Conservation (phyloP, 257 asterid genomes). For the Plantago ovata region DNA sequence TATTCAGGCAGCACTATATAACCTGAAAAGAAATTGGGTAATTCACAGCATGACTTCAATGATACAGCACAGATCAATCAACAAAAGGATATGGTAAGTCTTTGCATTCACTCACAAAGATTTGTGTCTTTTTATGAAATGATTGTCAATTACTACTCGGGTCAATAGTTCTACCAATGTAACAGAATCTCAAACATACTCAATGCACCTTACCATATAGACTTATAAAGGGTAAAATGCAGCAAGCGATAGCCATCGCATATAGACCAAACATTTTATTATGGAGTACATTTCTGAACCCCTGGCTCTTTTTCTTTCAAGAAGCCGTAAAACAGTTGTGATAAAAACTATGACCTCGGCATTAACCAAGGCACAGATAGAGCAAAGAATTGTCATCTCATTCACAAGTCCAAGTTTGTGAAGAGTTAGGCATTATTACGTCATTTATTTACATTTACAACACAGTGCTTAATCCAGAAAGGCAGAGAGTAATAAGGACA, state of each 20-base stretch:
- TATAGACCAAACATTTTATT: no score
- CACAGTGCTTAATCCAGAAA: constrained; percentile 19
- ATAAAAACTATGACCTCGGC: not conserved
- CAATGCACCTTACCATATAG: constrained; percentile 15
- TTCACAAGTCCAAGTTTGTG: not conserved
- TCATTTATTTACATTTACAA: not conserved
- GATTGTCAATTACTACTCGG: constrained; percentile 2
- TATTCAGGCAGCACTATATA: not conserved
- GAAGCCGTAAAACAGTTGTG: no score
- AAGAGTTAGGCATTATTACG: not conserved
- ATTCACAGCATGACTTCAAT: constrained; percentile 1
- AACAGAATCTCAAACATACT: constrained; percentile 15
- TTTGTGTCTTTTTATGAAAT: constrained; percentile 1
- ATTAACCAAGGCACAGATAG: not conserved
- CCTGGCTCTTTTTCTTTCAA: not conserved
- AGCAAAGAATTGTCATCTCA: not conserved
- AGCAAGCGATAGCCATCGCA: not conserved
- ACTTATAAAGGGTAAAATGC: not conserved
- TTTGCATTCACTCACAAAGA: constrained; percentile 6
- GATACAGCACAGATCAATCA: not conserved
- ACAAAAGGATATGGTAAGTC: constrained; percentile 3
- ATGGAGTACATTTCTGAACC: not conserved
- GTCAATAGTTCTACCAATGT: constrained; percentile 20
- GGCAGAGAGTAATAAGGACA: constrained; percentile 15
- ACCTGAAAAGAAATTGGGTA: not conserved